Conservation (phyloP, 2,329 filamentous ascomycete species). For the Chaetomiaceae sp. region DNA sequence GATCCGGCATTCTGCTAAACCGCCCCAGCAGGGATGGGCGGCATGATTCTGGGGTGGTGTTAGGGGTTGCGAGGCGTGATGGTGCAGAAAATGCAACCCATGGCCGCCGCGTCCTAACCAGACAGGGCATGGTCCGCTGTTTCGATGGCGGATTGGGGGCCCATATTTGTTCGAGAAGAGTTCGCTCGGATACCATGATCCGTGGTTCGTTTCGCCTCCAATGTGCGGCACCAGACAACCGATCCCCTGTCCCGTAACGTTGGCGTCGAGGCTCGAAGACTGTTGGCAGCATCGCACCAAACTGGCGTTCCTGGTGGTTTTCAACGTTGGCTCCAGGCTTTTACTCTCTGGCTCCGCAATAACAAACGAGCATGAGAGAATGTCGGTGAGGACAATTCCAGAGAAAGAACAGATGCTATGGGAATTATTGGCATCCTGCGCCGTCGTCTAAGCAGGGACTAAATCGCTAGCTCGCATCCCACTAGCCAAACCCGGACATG, state of each 20-base stretch:
- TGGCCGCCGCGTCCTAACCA: neutral
- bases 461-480: too few relatives aligned
- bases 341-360: too few relatives aligned
- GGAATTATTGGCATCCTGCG: too few relatives aligned
- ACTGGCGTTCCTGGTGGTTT: too few relatives aligned
- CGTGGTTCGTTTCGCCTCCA: neutral
- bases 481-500: too few relatives aligned
- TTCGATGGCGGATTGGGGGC: neutral
- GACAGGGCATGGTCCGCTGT: neutral
- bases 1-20: neutral
- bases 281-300: too few relatives aligned
- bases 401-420: too few relatives aligned
- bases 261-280: too few relatives aligned
- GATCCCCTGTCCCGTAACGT: neutral
- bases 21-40: neutral
- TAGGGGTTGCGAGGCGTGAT: neutral
- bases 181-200: slow-evolving; percentile 1
- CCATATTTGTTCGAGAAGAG: neutral
- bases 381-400: too few relatives aligned
- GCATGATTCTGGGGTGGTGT: neutral
- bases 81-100: neutral
- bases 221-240: neutral
- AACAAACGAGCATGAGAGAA: too few relatives aligned
- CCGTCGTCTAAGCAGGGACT: too few relatives aligned
- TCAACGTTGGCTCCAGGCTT: too few relatives aligned